phyloP scores from a whole-genome alignment of 257 asterid species.

The Eustoma russellianum region DNA sequence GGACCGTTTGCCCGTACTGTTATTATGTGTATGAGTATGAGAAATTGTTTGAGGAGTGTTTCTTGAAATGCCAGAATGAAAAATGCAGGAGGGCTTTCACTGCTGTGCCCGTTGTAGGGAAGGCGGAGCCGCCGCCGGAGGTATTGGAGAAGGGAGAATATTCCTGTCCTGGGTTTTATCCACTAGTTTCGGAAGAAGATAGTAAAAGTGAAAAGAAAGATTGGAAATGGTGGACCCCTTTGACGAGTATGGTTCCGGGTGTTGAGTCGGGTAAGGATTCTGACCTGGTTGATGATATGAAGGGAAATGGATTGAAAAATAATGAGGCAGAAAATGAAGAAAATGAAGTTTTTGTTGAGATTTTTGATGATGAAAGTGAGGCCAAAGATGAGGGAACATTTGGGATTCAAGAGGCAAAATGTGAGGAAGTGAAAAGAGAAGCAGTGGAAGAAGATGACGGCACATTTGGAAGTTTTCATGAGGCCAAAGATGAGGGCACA shows the following conservation, averaged over 20 bases:
- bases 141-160: slow-evolving; percentile 44
- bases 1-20: slow-evolving; percentile 70
- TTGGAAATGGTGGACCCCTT: slow-evolving; percentile 32
- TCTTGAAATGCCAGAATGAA: slow-evolving; percentile 45
- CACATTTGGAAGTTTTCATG: neutral
- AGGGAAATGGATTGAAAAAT: neutral
- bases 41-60: slow-evolving; percentile 28
- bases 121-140: slow-evolving; percentile 38
- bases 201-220: neutral
- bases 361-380: slow-evolving; percentile 1
- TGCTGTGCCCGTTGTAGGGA: slow-evolving; percentile 26
- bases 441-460: neutral
- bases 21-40: slow-evolving; percentile 39
- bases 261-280: neutral
- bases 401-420: neutral
- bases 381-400: neutral
- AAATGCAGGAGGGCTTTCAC: slow-evolving; percentile 37
- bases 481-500: neutral
- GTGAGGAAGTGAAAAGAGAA: neutral
- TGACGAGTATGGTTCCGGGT: slow-evolving; percentile 6
- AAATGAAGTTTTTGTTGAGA: neutral
- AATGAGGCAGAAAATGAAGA: neutral
- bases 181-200: slow-evolving; percentile 4
- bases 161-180: slow-evolving; percentile 33
- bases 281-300: neutral